Evolutionary conservation across 2,329 filamentous ascomycete genomes (phyloP), one percentile per base, ranked within the genome.

Genomic region (Colletotrichum tamarilloi): DNA sequence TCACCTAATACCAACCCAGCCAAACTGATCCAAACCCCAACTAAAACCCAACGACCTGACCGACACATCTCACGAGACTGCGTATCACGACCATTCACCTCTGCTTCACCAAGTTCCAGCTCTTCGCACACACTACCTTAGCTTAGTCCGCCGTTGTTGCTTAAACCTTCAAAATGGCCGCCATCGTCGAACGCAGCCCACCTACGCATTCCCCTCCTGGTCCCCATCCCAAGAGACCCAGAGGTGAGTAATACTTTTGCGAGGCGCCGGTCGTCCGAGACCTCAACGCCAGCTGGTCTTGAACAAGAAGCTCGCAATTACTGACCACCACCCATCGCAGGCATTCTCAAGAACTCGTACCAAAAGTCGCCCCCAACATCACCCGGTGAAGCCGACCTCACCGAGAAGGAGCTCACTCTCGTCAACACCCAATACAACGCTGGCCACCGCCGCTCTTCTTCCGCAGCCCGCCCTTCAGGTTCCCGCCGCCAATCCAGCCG

Each of bases 381-480:
- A 82, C 79, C 87, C 70, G 80, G 84, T 77, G 85, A 86, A 77
- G 81, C 86, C 78, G 83, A 91, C 81, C 77, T 91, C 77, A 91
- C 90, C 4, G 92, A 95, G 76, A 97, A 97, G 85, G 97, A 98
- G 80, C 87, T 98, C 78, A 97, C 95, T 4, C 91, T 98, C 73
- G 92, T 95, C 82, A 99, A 99, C 85, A 99, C 97, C 1, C 91
- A 98, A 75, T 91, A 94, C 81, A 99, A 99, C 86, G 95, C 97
- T 58, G 97, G 97, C 42, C 94, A 93, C 76, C 93, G 94, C 64
- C 92, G 94, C 74, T 96, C 94, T 24, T 97, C 94, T 0, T 96
- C 94, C 2, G 90, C 90, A 30, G 88, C 91, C 2, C 90, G 91
- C 5, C 89, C 88, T 35, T 77, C 82, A 8, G 88, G 90, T 9